These are phyloP conservation scores for Fusarium tupiense DNA, from an alignment of 2,329 filamentous ascomycete genomes.

Conservation along the genomic window DNA sequence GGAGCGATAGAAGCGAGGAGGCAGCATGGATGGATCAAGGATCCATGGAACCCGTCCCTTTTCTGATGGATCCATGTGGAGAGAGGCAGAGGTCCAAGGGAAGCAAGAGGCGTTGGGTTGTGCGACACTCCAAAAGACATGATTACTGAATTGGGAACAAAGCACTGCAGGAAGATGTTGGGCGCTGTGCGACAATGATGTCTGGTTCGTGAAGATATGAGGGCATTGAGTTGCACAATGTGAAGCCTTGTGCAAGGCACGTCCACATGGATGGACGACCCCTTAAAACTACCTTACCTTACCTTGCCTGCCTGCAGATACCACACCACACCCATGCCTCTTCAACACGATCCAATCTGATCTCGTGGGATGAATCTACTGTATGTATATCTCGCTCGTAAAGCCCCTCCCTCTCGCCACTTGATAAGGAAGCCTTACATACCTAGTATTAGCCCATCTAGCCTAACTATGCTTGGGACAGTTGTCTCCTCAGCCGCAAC, in stretches of 20 bases:
- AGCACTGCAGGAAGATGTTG: neutral
- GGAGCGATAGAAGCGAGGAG: constrained; percentile 14
- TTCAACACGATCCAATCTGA: constrained; percentile 26
- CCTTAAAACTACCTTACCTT: constrained; percentile 6
- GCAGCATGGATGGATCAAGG: constrained; percentile 22
- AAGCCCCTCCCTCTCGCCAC: neutral
- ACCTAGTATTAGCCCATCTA: neutral
- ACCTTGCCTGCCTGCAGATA: neutral
- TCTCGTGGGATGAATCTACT: constrained; percentile 14
- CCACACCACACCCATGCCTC: constrained; percentile 13
- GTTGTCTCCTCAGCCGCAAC: constrained; percentile 16
- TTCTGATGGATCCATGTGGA: constrained; percentile 26
- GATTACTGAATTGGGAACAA: neutral
- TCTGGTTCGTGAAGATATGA: neutral
- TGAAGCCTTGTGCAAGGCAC: constrained; percentile 3
- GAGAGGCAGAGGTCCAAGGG: neutral
- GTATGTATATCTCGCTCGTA: constrained; percentile 8
- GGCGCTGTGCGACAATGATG: neutral
- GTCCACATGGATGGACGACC: neutral
- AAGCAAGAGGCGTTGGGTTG: constrained; percentile 6
- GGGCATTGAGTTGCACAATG: constrained; percentile 6
- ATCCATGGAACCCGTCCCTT: constrained; percentile 30
- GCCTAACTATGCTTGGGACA: constrained; percentile 17
- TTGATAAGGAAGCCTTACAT: neutral
- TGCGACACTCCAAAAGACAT: constrained; percentile 6